These are phyloP conservation scores for Stropharia rugosoannulata DNA, from an alignment of 768 basidiomycete species.

Conservation along the genomic window DNA sequence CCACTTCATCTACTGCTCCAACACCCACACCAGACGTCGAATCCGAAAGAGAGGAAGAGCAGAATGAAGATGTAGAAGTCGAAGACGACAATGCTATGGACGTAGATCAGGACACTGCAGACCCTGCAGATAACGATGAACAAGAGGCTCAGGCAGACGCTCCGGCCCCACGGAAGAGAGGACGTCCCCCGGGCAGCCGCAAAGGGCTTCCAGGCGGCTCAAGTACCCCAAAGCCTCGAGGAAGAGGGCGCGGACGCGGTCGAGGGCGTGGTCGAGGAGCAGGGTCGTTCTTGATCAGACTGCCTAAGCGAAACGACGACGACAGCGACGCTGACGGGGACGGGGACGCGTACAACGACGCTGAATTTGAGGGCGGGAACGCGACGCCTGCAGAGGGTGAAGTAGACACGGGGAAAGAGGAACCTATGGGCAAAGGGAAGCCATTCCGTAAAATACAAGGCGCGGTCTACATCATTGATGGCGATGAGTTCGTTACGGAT, in stretches of 20 bases:
- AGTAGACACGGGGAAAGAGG: conserved; percentile 40
- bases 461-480: conserved; percentile 73
- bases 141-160: conserved; percentile 24
- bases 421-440: conserved; percentile 54
- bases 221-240: conserved; percentile 24
- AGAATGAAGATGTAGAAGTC: conserved; percentile 26
- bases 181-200: conserved; percentile 39
- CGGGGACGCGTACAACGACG: conserved; percentile 18
- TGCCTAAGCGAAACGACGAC: conserved; percentile 36
- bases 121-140: conserved; percentile 31
- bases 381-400: conserved; percentile 37
- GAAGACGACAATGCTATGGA: conserved; percentile 35
- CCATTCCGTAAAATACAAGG: conserved; percentile 76
- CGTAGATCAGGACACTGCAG: conserved; percentile 33
- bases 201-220: conserved; percentile 14
- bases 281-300: conserved; percentile 20
- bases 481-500: conserved; percentile 85
- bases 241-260: conserved; percentile 36
- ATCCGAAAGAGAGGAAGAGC: conserved; percentile 26
- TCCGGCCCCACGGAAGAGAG: conserved; percentile 35
- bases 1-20: conserved; percentile 18
- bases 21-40: conserved; percentile 22
- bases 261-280: conserved; percentile 15
- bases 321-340: conserved; percentile 18
- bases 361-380: conserved; percentile 19